Conservation (phyloP, 2,329 filamentous ascomycete species). For the Pseudopithomyces chartarum region DNA sequence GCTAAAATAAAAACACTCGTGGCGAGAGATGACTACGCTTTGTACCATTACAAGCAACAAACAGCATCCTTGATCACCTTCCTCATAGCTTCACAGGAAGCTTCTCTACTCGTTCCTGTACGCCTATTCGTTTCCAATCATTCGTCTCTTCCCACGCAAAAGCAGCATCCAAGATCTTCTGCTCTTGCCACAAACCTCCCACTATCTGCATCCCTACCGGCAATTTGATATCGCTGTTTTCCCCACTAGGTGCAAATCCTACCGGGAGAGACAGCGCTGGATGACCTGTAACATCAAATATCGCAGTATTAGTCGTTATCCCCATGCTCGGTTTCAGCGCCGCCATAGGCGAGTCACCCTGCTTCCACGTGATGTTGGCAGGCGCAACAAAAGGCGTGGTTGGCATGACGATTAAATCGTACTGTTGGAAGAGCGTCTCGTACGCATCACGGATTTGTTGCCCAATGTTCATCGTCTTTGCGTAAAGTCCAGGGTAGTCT, state of each 20-base stretch:
- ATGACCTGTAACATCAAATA: slow-evolving; percentile 38
- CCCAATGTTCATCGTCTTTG: slow-evolving; percentile 49
- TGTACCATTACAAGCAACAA: too few species aligned
- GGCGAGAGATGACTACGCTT: too few species aligned
- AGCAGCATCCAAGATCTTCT: slow-evolving; percentile 32
- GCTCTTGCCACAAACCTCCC: slow-evolving; percentile 44
- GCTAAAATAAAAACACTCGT: too few species aligned
- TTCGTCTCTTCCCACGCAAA: slow-evolving; percentile 35
- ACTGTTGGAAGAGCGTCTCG: slow-evolving; percentile 39
- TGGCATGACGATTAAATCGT: slow-evolving; percentile 51
- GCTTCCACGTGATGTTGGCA: slow-evolving; percentile 28
- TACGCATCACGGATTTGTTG: slow-evolving; percentile 48
- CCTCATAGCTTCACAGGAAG: slow-evolving; percentile 18
- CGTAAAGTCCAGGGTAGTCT: slow-evolving; percentile 45
- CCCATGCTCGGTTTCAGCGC: slow-evolving; percentile 36
- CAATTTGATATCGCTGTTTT: slow-evolving; percentile 29
- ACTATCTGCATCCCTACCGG: slow-evolving; percentile 50
- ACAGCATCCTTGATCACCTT: not conserved
- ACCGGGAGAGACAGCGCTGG: slow-evolving; percentile 37
- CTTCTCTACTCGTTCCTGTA: slow-evolving; percentile 7
- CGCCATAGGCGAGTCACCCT: slow-evolving; percentile 31
- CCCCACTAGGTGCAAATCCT: slow-evolving; percentile 27
- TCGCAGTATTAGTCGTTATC: slow-evolving; percentile 34
- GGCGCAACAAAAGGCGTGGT: slow-evolving; percentile 37
- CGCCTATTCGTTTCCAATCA: slow-evolving; percentile 27